Evolutionary conservation across 139 green algal species (phyloP), one percentile per base, ranked within the genome.

Genomic region (Zygnema circumcarinatum): DNA sequence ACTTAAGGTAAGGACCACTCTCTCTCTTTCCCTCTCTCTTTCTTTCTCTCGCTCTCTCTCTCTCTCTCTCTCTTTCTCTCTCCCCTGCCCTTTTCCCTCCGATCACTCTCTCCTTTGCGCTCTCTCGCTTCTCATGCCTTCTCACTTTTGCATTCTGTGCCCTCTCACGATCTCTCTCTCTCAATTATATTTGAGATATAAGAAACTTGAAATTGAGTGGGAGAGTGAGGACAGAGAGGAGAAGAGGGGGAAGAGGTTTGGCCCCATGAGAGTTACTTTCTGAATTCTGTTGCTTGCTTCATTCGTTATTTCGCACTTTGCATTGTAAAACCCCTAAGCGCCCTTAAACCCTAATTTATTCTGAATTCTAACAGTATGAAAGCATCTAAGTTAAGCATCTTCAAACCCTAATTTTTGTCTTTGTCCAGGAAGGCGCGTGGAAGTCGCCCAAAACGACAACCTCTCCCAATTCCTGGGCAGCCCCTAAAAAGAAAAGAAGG

Each of bases 391-490:
- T n/a, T n/a, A n/a, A n/a, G n/a, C n/a, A n/a, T n/a, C n/a, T n/a
- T n/a, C n/a, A n/a, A n/a, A n/a, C n/a, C n/a, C n/a, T n/a, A n/a
- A n/a, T n/a, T n/a, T n/a, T n/a, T n/a, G n/a, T n/a, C n/a, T n/a
- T n/a, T n/a, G 7, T 74, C 41, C 78, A 89, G 76, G 32, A 86
- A 88, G n/a, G 21, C 80, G 29, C 36, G 83, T 2, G 72, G 41
- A 1, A 62, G 36, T 1, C 83, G 41, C 39, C 79, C 79, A 2
- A 88, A 88, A 42, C n/a, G 29, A 33, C 25, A 38, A 25, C 40
- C 54, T 31, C 78, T 31, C 25, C 36, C 73, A 11, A 87, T 87
- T 3, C 81, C 83, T 25, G 83, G 29, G 29, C 83, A 47, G 16
- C 38, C 25, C 21, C 42, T 52, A 31, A 33, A 88, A 47, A 38